Base-by-base conservation (phyloP, 1,284 basidiomycete species). In the Trichosporon sp. region DNA sequence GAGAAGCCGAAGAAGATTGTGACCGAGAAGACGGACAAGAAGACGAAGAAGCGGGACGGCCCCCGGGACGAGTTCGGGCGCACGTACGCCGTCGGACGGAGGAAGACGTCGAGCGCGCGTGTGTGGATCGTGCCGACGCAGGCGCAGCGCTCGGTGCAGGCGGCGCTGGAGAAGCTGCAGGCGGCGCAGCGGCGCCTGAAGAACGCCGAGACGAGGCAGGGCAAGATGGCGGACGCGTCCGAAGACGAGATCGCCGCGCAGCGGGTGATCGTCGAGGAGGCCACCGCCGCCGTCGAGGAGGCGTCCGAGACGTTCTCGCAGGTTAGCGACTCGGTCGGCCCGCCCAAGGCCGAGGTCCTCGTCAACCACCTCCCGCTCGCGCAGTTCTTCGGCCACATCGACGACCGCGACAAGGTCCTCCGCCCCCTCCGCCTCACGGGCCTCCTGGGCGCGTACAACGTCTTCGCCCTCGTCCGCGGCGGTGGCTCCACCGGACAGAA, bases 101-200 rank as follows among this genome's bases (percentile, higher is more conserved):
- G 93, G 75, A 97, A 97, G 84, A 92, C 92, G 68, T 91, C 91
- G 75, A 86, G 89, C 1, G 93, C 94, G 25, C 87, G 93, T 62
- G 94, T 95, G 2, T 99, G 96, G 95, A 90, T 98, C 84, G 91
- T 98, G 66, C 90, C 91, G n/a, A 86, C 89, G 13, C 86, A 88
- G 68, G 74, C 78, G 23, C 74, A 38, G 18, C 64, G 63, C 21
- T 65, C 42, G 31, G 38, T 67, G 23, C 29, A 42, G 27, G n/a
- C 34, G n/a, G 42, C 64, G 15, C 44, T 63, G 60, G 38, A 44
- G 18, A 7, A 51, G 44, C 18, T 32, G 42, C 8, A 47, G n/a
- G 13, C 47, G 15, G 47, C 44, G 9, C 27, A 31, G 38, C 29
- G 5, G 18, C 42, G 34, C 9, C 27, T 34, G 13, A 31, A 9